Base-by-base conservation (phyloP, 768 basidiomycete species). In the Mycena filopes region DNA sequence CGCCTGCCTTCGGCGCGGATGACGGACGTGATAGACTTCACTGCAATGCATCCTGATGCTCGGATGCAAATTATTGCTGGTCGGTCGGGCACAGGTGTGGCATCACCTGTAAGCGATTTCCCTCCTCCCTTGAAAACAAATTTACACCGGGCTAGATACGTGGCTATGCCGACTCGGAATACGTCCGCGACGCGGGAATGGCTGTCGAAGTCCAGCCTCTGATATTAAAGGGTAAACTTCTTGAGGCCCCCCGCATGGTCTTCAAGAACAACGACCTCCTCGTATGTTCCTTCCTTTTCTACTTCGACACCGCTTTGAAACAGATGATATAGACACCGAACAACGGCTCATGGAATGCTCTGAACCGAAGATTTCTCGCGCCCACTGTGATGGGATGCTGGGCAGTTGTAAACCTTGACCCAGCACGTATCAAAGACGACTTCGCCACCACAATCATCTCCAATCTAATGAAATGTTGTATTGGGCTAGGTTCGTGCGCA, bases 11-110 rank as follows among this genome's bases (percentile, higher is more conserved):
- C 79, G 0, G 74, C 80, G 10, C 56, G 75, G 3, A 66, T 80
- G 66, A 42, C 74, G 8, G 73, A 73, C 0, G 83, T 86, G 67
- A 81, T 88, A 0, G 77, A 76, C 1, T 88, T 88, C 51, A 78
- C 87, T 0, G 83, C 83, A 0, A 75, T 83, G 65, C 82, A 72
- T 25, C 88, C 88, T 0, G 56, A 64, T 2, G 79, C 75, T 0
- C 79, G 87, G 5, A 73, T 84, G 8, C 68, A 72, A 0, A 72
- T 77, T 5, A 87, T 87, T 42, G 55, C 69, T 23, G 72, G 72
- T 1, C 82, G 78, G 15, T 45, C 28, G 12, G 3, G 5, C 43
- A 25, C 41, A 31, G 38, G 42, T 11, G 28, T 61, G 1, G 55
- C 20, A 31, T 66, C 65, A 13, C 65, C 65, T 1, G 65, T 62